Evolutionary conservation across 129 eudicot species (phyloP).

Genomic region (Arctium minus): DNA sequence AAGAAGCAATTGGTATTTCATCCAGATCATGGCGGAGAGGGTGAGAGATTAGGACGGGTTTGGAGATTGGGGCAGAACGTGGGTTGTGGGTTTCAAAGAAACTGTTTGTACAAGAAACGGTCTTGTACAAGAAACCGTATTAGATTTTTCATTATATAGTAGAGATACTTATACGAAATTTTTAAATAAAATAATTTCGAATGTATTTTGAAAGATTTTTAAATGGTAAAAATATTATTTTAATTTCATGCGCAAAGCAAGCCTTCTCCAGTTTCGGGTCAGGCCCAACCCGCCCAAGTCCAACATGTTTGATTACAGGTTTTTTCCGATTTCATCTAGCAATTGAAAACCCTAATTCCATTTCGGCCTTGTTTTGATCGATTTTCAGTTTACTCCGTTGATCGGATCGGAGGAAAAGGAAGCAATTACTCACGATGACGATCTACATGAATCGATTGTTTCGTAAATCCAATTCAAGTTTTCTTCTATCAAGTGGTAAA

Average conservation of each 20-base stretch:
- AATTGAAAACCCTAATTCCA: conserved; percentile 11
- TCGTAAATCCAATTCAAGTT: conserved; percentile 43
- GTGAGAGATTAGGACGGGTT: too few species aligned
- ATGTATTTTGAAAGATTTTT: too few species aligned
- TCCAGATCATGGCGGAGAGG: too few species aligned
- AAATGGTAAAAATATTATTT: too few species aligned
- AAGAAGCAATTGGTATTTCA: too few species aligned
- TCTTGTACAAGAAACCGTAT: too few species aligned
- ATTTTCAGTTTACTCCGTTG: not conserved
- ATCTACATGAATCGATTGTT: conserved; percentile 46
- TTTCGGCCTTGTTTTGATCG: not conserved
- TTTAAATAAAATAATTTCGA: too few species aligned
- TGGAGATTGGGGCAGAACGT: too few species aligned
- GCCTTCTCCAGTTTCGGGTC: not conserved
- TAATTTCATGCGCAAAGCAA: not conserved
- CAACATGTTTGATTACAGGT: not conserved
- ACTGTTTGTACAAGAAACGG: too few species aligned
- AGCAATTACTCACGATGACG: conserved; percentile 24
- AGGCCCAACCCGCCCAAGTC: conserved; percentile 27
- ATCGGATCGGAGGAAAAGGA: not conserved
- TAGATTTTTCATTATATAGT: too few species aligned
- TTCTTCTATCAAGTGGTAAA: conserved; percentile 30
- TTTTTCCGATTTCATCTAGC: not conserved
- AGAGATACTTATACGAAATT: too few species aligned
- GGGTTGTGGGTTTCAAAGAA: too few species aligned